phyloP scores from a whole-genome alignment of 2,329 filamentous ascomycete genomes.

The Diaporthe nobilis region DNA sequence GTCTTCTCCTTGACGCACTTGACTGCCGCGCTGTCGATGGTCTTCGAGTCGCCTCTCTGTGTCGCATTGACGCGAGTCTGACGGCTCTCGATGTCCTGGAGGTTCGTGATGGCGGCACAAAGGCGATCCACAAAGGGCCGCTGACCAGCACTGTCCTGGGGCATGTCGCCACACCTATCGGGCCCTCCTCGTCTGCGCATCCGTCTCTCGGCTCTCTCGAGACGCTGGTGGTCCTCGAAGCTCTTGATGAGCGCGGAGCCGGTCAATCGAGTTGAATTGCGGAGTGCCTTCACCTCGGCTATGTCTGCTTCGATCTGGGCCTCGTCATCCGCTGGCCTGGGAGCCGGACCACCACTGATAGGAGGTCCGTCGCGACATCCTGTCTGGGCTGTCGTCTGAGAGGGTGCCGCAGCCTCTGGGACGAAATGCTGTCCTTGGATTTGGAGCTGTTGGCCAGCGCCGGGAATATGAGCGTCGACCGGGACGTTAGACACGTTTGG shows the following conservation, averaged over 20 bases:
- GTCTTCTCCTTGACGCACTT: not conserved
- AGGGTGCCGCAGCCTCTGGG: not conserved
- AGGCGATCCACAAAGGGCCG: not conserved
- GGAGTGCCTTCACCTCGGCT: not conserved
- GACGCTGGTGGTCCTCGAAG: not conserved
- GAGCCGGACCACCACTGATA: not conserved
- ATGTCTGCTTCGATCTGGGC: too few species aligned
- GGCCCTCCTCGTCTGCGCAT: not conserved
- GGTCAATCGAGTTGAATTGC: not conserved
- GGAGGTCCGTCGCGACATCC: not conserved
- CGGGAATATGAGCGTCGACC: too few species aligned
- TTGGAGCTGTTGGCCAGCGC: too few species aligned
- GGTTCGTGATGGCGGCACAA: not conserved
- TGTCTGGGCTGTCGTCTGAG: not conserved
- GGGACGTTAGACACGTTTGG: too few species aligned
- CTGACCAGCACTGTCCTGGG: not conserved
- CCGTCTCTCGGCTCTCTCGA: not conserved
- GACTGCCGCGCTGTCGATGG: not conserved
- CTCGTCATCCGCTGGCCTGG: not conserved
- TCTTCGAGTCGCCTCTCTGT: not conserved
- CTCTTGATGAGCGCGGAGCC: not conserved
- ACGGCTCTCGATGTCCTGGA: not conserved
- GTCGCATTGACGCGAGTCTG: not conserved
- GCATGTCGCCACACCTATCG: not conserved
- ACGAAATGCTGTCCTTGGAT: too few species aligned